Evolutionary conservation across 2,329 filamentous ascomycete genomes (phyloP).

Genomic region (Ascochyta clinopodiicola): DNA sequence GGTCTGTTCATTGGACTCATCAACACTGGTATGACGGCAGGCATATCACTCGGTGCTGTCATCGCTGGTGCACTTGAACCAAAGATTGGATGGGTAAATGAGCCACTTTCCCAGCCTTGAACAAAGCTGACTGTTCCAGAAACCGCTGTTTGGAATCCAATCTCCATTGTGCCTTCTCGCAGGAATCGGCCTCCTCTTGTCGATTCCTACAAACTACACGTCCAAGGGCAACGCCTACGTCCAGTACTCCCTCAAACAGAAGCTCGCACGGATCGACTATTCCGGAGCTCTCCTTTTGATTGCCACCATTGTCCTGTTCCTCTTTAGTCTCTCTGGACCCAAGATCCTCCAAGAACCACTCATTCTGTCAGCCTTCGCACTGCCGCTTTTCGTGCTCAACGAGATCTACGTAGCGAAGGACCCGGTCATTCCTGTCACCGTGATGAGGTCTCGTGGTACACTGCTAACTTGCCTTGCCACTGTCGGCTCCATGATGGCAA

Average conservation of each 20-base stretch:
- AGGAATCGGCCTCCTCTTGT: slow-evolving; percentile 68
- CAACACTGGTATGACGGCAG: slow-evolving; percentile 75
- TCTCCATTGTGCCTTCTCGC: slow-evolving; percentile 68
- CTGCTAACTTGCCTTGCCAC: slow-evolving; percentile 77
- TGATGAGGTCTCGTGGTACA: slow-evolving; percentile 73
- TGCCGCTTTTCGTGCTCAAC: slow-evolving; percentile 63
- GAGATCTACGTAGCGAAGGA: slow-evolving; percentile 70
- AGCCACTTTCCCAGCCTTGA: not conserved
- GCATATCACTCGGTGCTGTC: slow-evolving; percentile 74
- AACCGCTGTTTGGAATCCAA: slow-evolving; percentile 76
- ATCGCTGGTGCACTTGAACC: slow-evolving; percentile 71
- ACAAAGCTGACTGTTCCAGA: slow-evolving; percentile 52
- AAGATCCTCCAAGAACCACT: slow-evolving; percentile 67
- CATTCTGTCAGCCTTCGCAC: slow-evolving; percentile 61
- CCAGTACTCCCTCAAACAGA: slow-evolving; percentile 54
- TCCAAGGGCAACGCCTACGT: slow-evolving; percentile 46
- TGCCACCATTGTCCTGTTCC: slow-evolving; percentile 70
- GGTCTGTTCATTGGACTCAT: slow-evolving; percentile 77
- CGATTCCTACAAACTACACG: slow-evolving; percentile 62
- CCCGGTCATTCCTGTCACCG: slow-evolving; percentile 75
- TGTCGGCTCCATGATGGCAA: slow-evolving; percentile 78
- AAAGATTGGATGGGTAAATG: slow-evolving; percentile 71
- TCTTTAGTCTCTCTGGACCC: slow-evolving; percentile 72
- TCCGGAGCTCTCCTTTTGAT: slow-evolving; percentile 66
- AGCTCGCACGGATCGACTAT: slow-evolving; percentile 75